Evolutionary conservation across 805 yeast species (phyloP), one percentile per base, ranked within the genome.

Genomic region (Pichia membranifaciens): DNA sequence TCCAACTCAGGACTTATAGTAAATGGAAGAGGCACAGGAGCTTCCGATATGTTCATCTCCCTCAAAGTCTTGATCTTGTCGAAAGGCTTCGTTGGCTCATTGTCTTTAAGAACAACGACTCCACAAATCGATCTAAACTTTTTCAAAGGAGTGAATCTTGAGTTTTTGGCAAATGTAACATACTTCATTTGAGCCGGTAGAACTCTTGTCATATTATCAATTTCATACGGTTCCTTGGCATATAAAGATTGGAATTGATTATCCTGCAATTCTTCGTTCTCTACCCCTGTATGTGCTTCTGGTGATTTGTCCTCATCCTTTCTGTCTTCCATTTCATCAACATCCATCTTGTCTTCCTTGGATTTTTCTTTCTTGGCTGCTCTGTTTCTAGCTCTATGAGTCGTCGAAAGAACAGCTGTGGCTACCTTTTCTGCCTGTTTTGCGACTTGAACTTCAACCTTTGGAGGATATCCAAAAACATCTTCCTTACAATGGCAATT

Each of bases 321-420:
- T 20, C 43, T 43, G 3, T 49, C 52, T 5, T 69, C 61, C 13
- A 73, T 78, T 5, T 57, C 69, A 32, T 62, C 67, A n/a, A 55
- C 51, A 15, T 66, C 72, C 55, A 60, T 62, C 61, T 73, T 74
- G 28, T 73, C 80, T 48, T 73, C 71, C 49, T 62, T 78, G 10
- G 56, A 69, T 60, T 75, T 75, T 25, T 41, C 47, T 16, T 47
- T 49, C 55, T 72, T 72, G 38, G 75, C 75, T 22, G 95, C 96
- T 65, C 97, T 82, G 31, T 91, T 93, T 65, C 86, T 87, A n/a
- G 96, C 96, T 64, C 82, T 84, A 16, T 82, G 87, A 2, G 99
- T 91, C 0, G 97, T 91, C 2, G 97, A 89, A 47, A 93, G 74
- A 15, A 93, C 96, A 2, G 97, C 99, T 37, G 96, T 87, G 2